Evolutionary conservation across 2,329 filamentous ascomycete species (phyloP).

Genomic region (Fusarium avenaceum): DNA sequence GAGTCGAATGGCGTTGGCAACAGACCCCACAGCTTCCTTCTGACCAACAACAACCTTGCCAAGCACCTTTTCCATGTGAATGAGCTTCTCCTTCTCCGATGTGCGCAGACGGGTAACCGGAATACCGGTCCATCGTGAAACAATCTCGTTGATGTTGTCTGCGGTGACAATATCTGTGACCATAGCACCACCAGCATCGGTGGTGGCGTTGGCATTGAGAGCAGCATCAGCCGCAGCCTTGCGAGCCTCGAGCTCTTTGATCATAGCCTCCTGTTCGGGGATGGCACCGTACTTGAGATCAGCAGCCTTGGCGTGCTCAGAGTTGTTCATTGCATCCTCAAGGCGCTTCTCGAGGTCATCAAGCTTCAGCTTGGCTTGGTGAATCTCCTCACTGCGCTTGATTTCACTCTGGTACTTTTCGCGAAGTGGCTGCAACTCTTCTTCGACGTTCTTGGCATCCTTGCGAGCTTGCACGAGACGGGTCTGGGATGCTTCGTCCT

Average conservation of each 20-base stretch:
- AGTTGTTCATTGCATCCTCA: slow-evolving; percentile 90
- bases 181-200: slow-evolving; percentile 77
- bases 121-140: slow-evolving; percentile 97
- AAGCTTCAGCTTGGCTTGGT: slow-evolving; percentile 94
- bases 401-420: slow-evolving; percentile 98
- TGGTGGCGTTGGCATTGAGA: slow-evolving; percentile 65
- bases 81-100: slow-evolving; percentile 97
- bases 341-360: slow-evolving; percentile 92
- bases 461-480: slow-evolving; percentile 86
- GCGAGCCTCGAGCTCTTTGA: slow-evolving; percentile 83
- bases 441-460: slow-evolving; percentile 93
- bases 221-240: slow-evolving; percentile 83
- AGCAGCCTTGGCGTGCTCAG: slow-evolving; percentile 87
- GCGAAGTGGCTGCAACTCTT: slow-evolving; percentile 89
- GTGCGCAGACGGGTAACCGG: slow-evolving; percentile 94
- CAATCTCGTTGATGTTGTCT: slow-evolving; percentile 99
- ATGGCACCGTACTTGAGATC: slow-evolving; percentile 98
- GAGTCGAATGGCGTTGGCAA: slow-evolving; percentile 95
- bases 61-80: slow-evolving; percentile 93
- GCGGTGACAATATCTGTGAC: slow-evolving; percentile 94
- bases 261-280: slow-evolving; percentile 86
- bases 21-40: slow-evolving; percentile 90
- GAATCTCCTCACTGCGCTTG: slow-evolving; percentile 89
- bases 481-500: slow-evolving; percentile 90
- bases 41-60: slow-evolving; percentile 91